Evolutionary conservation across 805 yeast genomes (phyloP), one percentile per base, ranked within the genome.

Genomic region (Candida montana): DNA sequence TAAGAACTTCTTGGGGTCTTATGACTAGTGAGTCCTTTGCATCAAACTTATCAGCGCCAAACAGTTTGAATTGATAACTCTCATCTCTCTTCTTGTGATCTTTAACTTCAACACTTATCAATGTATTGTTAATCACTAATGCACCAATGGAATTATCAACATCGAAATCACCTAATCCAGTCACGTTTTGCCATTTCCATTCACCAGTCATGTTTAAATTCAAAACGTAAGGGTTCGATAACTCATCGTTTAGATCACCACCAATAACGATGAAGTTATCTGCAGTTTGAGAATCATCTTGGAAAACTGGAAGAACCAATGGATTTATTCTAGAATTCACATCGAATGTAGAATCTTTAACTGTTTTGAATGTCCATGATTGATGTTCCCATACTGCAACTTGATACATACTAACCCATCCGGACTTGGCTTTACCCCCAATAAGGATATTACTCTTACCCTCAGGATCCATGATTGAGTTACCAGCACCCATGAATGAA

Each of bases 321-420:
- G 88, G 65, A 32, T 62, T 58, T 4, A 65, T 68, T 37, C 93
- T 64, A 8, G 87, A 69, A 46, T 75, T 77, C 2, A 83, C 61
- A 39, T 55, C 57, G 10, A 51, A 47, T 1, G 52, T 56, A 1
- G 65, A 52, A 47, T 59, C 51, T 31, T 60, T 49, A 1, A 65
- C 62, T 0, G 67, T 50, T 43, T 64, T 62, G 55, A 77, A 83
- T 3, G 84, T 72, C 95, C 95, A 86, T 8, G 84, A 63, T 37
- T 68, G 66, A 46, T 76, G 77, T 50, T 79, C 79, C 85, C 89
- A 83, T 2, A 81, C 59, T 0, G 93, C 91, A 16, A 83, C 62
- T 59, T 84, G 93, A 50, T 72, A 71, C 80, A 84, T 75, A 47
- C 76, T 74, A 28, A 83, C 74, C 88, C 90, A 83, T 1, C 88